Evolutionary conservation across 208 protist species (phyloP).

Genomic region (Phytomonas sp.): DNA sequence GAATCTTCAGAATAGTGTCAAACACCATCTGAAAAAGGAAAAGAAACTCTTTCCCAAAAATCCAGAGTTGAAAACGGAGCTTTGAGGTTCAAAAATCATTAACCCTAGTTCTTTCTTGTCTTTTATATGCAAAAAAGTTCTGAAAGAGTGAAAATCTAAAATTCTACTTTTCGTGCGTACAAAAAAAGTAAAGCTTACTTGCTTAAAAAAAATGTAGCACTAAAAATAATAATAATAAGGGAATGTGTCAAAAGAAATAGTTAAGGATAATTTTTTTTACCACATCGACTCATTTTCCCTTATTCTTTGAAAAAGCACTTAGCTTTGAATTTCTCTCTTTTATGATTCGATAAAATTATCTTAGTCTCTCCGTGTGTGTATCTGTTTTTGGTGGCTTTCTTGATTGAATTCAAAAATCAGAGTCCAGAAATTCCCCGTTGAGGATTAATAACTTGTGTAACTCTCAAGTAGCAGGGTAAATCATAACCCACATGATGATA

Average conservation of each 20-base stretch:
- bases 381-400: neutral
- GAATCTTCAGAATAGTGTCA: neutral
- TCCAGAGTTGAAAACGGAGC: neutral
- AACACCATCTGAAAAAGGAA: neutral
- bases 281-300: neutral
- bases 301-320: neutral
- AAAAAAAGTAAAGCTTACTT: neutral
- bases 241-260: slow-evolving; percentile 1
- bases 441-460: neutral
- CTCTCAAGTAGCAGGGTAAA: neutral
- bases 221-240: slow-evolving; percentile 7
- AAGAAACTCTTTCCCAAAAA: neutral
- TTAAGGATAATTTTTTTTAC: neutral
- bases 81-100: neutral
- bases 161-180: neutral
- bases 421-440: neutral
- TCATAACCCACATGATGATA: neutral
- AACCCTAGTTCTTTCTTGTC: neutral
- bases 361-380: neutral
- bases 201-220: slow-evolving; percentile 3
- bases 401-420: neutral
- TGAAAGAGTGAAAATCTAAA: neutral
- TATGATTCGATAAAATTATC: neutral
- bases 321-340: neutral
- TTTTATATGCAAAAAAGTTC: slow-evolving; percentile 11